Evolutionary conservation across 1,284 basidiomycete genomes (phyloP).

Genomic region (Garcileccinum viscosum): DNA sequence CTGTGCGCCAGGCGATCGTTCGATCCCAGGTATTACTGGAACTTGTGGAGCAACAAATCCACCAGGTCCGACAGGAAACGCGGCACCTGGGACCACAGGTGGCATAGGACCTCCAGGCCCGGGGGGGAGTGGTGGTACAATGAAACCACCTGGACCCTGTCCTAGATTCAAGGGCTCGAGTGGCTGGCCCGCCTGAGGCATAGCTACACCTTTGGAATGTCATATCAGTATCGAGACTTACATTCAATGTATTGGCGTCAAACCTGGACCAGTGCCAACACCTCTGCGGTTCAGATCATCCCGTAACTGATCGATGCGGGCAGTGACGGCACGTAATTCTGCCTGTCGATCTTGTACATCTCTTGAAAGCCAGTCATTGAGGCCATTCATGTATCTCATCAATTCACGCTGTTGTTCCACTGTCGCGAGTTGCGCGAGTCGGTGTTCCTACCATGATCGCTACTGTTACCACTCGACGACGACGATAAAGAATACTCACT

Average conservation of each 20-base stretch:
- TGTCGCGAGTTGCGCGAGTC: constrained; percentile 71
- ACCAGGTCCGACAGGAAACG: constrained; percentile 22
- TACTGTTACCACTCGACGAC: constrained; percentile 4
- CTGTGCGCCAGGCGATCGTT: constrained; percentile 17
- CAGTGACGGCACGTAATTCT: constrained; percentile 69
- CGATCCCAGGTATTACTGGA: constrained; percentile 36
- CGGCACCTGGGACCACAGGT: constrained; percentile 24
- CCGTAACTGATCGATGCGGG: constrained; percentile 65
- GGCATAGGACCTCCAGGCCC: constrained; percentile 18
- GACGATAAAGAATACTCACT: constrained; percentile 43
- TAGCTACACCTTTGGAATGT: constrained; percentile 26
- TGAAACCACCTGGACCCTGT: constrained; percentile 20
- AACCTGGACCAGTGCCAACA: constrained; percentile 33
- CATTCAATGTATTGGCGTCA: not conserved
- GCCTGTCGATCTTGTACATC: constrained; percentile 77
- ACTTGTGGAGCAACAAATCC: constrained; percentile 37
- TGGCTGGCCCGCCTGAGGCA: constrained; percentile 28
- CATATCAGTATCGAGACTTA: constrained; percentile 11
- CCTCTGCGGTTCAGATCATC: constrained; percentile 50
- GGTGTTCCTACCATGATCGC: constrained; percentile 64
- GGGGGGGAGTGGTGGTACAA: constrained; percentile 34
- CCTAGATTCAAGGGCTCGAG: constrained; percentile 9
- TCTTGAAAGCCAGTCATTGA: constrained; percentile 77
- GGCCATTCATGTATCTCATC: constrained; percentile 72
- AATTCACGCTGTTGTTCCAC: constrained; percentile 79